Evolutionary conservation across 2,329 filamentous ascomycete species (phyloP).

Genomic region (Uncinocarpus reesii): DNA sequence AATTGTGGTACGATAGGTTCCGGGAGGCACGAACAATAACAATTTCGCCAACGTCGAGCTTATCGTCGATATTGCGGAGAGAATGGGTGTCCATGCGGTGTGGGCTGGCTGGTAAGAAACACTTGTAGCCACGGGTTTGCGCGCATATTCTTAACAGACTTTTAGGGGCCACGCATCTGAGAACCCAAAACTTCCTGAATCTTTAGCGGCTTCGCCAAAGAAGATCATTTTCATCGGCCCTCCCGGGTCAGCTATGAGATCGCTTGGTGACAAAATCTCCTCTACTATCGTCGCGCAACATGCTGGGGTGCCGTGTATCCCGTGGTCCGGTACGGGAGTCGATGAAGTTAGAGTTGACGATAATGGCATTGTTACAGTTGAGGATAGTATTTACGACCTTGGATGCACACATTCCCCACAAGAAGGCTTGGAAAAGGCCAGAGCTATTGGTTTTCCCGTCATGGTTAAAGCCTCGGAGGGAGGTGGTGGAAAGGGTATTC

Average conservation of each 20-base stretch:
- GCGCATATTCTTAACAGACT: conserved; percentile 11
- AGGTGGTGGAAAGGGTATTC: conserved; percentile 97
- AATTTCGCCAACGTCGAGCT: conserved; percentile 99
- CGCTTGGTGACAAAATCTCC: conserved; percentile 97
- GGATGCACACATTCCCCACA: conserved; percentile 84
- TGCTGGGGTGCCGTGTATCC: conserved; percentile 89
- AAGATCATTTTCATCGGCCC: conserved; percentile 99
- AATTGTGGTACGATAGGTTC: conserved; percentile 47
- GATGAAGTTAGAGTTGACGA: conserved; percentile 67
- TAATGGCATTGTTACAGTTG: conserved; percentile 82
- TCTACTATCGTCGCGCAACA: conserved; percentile 99
- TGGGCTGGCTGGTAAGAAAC: conserved; percentile 87
- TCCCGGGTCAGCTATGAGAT: conserved; percentile 96
- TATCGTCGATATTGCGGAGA: conserved; percentile 96
- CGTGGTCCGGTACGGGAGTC: conserved; percentile 96
- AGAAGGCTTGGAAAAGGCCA: conserved; percentile 78
- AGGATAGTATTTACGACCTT: conserved; percentile 72
- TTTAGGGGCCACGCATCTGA: conserved; percentile 90
- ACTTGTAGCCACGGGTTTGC: too few relatives aligned
- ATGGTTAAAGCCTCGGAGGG: conserved; percentile 99
- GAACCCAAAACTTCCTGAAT: conserved; percentile 95
- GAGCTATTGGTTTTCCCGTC: conserved; percentile 91
- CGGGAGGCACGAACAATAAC: conserved; percentile 98
- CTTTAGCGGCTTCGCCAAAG: conserved; percentile 87
- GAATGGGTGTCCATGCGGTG: conserved; percentile 95